These are phyloP conservation scores for Melastoma candidum DNA, from an alignment of 441 rosid species.

Conservation along the genomic window DNA sequence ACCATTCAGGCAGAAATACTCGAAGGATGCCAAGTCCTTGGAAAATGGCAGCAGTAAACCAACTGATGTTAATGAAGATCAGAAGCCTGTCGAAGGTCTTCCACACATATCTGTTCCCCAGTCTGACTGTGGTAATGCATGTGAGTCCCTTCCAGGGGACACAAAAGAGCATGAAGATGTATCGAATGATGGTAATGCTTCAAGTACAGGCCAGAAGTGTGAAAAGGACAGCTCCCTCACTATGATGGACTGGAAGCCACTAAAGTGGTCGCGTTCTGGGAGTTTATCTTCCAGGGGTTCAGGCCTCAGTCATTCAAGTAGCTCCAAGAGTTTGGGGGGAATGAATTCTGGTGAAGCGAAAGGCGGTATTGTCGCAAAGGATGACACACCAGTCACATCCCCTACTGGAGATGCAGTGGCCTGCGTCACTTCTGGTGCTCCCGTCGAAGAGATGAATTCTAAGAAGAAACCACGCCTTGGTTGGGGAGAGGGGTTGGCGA, in stretches of 20 bases:
- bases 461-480: slow-evolving; percentile 13
- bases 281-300: slow-evolving; percentile 10
- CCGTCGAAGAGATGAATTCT: slow-evolving; percentile 5
- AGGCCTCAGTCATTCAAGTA: slow-evolving; percentile 5
- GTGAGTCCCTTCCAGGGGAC: slow-evolving; percentile 2
- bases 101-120: too few relatives aligned
- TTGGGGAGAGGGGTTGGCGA: slow-evolving; percentile 16
- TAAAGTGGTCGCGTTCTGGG: slow-evolving; percentile 6
- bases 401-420: slow-evolving; percentile 1
- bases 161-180: slow-evolving; percentile 5
- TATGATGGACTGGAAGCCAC: slow-evolving; percentile 3
- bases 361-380: neutral
- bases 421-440: neutral
- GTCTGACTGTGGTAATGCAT: neutral
- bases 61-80: neutral
- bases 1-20: slow-evolving; percentile 1
- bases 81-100: slow-evolving; percentile 2
- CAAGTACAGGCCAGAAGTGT: slow-evolving; percentile 5
- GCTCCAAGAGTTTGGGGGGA: neutral
- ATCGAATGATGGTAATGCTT: neutral
- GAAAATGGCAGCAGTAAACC: slow-evolving; percentile 4
- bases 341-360: slow-evolving; percentile 3
- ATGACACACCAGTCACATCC: neutral
- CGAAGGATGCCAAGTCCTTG: neutral
- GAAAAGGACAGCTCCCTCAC: slow-evolving; percentile 1